These are phyloP conservation scores for Rugosomyces carneus DNA, from an alignment of 1,284 basidiomycete genomes.

Conservation along the genomic window DNA sequence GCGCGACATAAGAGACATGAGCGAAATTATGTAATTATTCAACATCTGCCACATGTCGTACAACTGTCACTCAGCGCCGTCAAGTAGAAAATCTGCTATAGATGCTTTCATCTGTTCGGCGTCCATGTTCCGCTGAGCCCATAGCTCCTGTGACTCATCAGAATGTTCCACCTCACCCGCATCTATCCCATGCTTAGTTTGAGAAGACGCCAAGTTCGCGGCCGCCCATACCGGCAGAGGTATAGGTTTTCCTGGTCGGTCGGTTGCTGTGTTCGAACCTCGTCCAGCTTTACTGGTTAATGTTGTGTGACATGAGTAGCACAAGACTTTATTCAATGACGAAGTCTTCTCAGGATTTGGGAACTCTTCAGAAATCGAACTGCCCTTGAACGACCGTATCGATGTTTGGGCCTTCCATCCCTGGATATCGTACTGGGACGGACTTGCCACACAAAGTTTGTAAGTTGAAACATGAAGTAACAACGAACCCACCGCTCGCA, in stretches of 20 bases:
- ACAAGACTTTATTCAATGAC: conserved; percentile 49
- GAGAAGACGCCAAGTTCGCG: conserved; percentile 10
- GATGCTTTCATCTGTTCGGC: conserved; percentile 19
- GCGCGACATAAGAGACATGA: conserved; percentile 5
- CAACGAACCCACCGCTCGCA: conserved; percentile 62
- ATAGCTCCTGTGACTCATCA: conserved; percentile 14
- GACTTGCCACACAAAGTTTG: conserved; percentile 35
- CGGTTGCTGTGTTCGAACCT: conserved; percentile 19
- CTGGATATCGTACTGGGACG: conserved; percentile 61
- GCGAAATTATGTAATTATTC: conserved; percentile 9
- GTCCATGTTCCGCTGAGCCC: conserved; percentile 17
- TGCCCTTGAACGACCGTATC: conserved; percentile 49
- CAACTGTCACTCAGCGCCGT: conserved; percentile 4
- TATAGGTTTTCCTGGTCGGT: conserved; percentile 12
- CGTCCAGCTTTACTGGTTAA: conserved; percentile 60
- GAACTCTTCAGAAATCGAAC: conserved; percentile 17
- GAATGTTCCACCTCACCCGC: neutral
- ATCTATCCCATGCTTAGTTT: neutral
- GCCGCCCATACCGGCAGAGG: conserved; percentile 33
- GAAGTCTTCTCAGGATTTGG: conserved; percentile 8
- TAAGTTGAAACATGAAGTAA: neutral
- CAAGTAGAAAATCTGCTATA: conserved; percentile 25
- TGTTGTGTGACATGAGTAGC: conserved; percentile 72
- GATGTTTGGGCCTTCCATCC: conserved; percentile 73
- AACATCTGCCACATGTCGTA: conserved; percentile 1